A percentile compares a stretch with the other conserved stretches of the same genome.
Evolutionary conservation across 345 rosid genomes (phyloP).

Genomic region (Gossypium turneri): DNA sequence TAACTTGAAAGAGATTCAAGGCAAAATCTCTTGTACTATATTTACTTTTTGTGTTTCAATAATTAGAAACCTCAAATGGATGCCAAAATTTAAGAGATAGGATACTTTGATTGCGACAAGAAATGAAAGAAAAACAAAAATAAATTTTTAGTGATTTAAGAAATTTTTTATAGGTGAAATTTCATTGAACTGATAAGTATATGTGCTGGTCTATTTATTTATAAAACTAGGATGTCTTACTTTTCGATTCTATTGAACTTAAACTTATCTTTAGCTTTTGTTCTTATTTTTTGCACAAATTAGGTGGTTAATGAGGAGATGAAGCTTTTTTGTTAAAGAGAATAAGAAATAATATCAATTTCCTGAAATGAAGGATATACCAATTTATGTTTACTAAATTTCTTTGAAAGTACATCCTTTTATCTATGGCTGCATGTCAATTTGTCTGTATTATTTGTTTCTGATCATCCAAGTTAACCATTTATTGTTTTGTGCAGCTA

Average conservation of each 20-base stretch:
- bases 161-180: not conserved
- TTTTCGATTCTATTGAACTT: not conserved
- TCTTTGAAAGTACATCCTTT: not conserved
- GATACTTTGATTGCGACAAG: not conserved
- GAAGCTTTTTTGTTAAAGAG: not conserved
- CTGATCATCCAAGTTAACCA: not conserved
- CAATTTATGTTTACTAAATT: not conserved
- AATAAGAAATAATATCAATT: not conserved
- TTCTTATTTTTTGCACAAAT: not conserved
- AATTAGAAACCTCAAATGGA: not conserved
- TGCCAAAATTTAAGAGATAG: not conserved
- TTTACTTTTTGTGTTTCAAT: not conserved
- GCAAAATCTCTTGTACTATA: not conserved
- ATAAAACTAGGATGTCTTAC: not conserved
- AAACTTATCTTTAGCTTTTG: not conserved
- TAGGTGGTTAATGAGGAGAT: not conserved
- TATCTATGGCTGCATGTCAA: not conserved
- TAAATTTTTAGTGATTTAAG: not conserved
- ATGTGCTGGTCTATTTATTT: not conserved
- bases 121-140: not conserved
- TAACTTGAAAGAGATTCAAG: not conserved
- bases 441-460: not conserved
- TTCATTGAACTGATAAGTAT: not conserved
- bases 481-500: conserved; percentile 42
- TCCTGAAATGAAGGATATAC: not conserved